Evolutionary conservation across 2,329 filamentous ascomycete genomes (phyloP).

Genomic region (Dactylellina parvicollis): DNA sequence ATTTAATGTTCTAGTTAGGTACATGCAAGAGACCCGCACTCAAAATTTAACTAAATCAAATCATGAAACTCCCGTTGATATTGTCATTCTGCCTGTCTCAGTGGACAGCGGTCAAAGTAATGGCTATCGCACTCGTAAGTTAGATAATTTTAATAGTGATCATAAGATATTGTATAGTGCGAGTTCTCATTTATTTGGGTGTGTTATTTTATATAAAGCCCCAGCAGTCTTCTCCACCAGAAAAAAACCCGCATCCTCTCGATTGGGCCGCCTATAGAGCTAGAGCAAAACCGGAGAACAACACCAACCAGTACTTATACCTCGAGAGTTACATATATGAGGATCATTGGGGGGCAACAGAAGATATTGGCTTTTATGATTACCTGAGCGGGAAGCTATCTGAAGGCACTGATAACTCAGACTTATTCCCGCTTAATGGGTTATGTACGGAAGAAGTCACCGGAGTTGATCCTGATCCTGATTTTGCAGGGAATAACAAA

Average conservation of each 20-base stretch:
- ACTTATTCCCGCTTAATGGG: not conserved
- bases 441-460: not conserved
- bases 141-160: not conserved
- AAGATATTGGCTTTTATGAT: not conserved
- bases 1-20: too few relatives aligned
- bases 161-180: not conserved
- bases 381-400: not conserved
- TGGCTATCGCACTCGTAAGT: not conserved
- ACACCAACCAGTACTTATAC: conserved; percentile 22
- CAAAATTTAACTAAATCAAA: not conserved
- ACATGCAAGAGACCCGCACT: too few relatives aligned
- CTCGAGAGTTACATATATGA: conserved; percentile 27
- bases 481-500: not conserved
- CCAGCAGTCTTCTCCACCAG: not conserved
- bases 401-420: not conserved
- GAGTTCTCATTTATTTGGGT: too few relatives aligned
- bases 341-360: conserved; percentile 34
- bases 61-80: not conserved
- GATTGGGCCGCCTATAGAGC: not conserved
- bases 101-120: not conserved
- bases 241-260: not conserved
- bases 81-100: not conserved
- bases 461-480: conserved; percentile 23
- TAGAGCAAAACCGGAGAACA: not conserved
- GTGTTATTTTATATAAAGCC: not conserved